Evolutionary conservation across 108 stramenopile species (phyloP), one percentile per base, ranked within the genome.

Genomic region (Nitzschia sp.): DNA sequence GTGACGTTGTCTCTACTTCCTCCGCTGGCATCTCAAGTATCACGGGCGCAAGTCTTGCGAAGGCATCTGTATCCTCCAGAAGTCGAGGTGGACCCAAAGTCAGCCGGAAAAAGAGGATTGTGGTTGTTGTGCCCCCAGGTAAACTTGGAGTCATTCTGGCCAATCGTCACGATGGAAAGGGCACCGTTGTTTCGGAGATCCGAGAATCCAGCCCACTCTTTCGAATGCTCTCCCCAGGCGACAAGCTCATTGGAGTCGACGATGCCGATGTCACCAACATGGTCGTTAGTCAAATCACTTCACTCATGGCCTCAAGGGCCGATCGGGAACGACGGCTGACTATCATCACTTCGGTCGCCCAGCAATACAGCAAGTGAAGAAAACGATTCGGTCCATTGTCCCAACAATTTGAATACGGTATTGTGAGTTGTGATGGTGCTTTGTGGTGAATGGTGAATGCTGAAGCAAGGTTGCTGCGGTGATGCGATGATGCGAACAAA

Each of bases 71-170:
- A 9, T 59, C 69, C 15, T 31, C 55, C 1, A 45, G 33, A 50
- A 65, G 72, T 48, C 47, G 65, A 9, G 27, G 13, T 13, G 48
- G 52, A 1, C 35, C 29, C 8, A 60, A 33, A 32, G 31, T 52
- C 21, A 54, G 38, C 53, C 57, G 52, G 11, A 52, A 31, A 16
- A 71, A 62, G 33, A 50, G 38, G 27, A 66, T 75, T n/a, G 52
- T 75, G 2, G 73, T 75, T 0, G 27, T 77, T 1, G 84, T 83
- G 6, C 89, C 89, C 31, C 80, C 86, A 0, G 89, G 89, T 15
- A 87, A 86, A 59, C 71, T 91, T 29, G 89, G 89, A 28, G 76
- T 91, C 30, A 80, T 91, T 58, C 83, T 91, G 11, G 76, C 85
- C 23, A 84, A 86, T 54, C 83, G 67, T 23, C 66, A 71, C 52